These are phyloP conservation scores for Extremus antarcticus DNA, from an alignment of 495 filamentous ascomycete species.

Conservation along the genomic window DNA sequence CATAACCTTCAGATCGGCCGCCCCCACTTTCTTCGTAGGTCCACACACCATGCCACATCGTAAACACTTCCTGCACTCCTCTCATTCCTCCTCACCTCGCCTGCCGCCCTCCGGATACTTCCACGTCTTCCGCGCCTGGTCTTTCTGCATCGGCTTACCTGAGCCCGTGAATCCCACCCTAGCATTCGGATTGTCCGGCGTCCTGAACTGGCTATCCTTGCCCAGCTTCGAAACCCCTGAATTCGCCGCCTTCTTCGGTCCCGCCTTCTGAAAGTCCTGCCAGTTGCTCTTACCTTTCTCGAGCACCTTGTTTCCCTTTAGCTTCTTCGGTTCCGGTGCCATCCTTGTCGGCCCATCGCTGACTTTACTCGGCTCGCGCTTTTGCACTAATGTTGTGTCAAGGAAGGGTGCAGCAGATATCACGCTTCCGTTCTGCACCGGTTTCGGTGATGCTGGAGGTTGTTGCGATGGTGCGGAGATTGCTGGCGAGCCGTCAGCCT, in stretches of 20 bases:
- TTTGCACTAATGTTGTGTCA: constrained; percentile 66
- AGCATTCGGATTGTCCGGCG: constrained; percentile 33
- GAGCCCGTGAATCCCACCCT: constrained; percentile 87
- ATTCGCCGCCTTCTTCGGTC: constrained; percentile 40
- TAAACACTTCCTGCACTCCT: too few relatives aligned
- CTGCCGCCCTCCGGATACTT: constrained; percentile 48
- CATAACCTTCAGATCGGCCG: background rate
- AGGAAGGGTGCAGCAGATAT: constrained; percentile 83
- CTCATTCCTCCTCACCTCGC: background rate
- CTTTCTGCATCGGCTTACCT: constrained; percentile 88
- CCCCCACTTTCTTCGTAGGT: background rate
- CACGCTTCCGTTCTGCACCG: constrained; percentile 40
- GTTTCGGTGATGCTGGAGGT: constrained; percentile 12
- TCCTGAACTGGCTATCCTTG: constrained; percentile 97
- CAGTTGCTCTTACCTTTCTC: constrained; percentile 87
- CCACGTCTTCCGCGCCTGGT: constrained; percentile 69
- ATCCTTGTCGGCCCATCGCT: constrained; percentile 56
- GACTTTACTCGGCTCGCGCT: constrained; percentile 53
- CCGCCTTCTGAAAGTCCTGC: constrained; percentile 80
- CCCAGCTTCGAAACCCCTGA: constrained; percentile 41
- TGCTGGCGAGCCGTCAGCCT: constrained; percentile 69
- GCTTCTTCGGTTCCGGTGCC: constrained; percentile 61
- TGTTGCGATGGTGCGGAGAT: constrained; percentile 21
- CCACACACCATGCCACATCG: background rate
- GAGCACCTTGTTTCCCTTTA: constrained; percentile 81